Conservation (phyloP, 352 stramenopile species). For the Aphanomyces euteiches region DNA sequence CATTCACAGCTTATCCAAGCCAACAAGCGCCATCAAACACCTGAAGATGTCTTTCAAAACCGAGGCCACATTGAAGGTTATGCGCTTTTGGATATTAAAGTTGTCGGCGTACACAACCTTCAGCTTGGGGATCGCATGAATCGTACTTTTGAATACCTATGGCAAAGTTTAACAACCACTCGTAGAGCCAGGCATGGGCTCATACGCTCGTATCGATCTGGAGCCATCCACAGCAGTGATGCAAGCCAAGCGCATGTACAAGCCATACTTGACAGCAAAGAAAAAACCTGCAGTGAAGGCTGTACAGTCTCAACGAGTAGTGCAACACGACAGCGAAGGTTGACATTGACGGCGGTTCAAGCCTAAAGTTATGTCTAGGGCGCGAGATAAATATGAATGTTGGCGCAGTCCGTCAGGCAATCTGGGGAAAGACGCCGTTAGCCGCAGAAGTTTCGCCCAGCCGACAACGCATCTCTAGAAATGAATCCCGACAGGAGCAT, state of each 20-base stretch:
- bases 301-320: constrained; percentile 11
- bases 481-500: constrained; percentile 59
- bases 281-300: neutral
- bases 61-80: constrained; percentile 51
- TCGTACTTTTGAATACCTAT: neutral
- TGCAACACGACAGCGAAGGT: constrained; percentile 29
- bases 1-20: constrained; percentile 57
- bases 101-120: constrained; percentile 43
- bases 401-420: constrained; percentile 24
- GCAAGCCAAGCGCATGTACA: constrained; percentile 43
- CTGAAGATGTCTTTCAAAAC: constrained; percentile 58
- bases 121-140: constrained; percentile 36
- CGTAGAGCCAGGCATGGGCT: constrained; percentile 4
- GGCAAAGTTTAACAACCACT: neutral
- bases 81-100: constrained; percentile 54
- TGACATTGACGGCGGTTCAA: neutral
- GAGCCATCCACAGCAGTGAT: constrained; percentile 53
- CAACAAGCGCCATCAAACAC: constrained; percentile 49
- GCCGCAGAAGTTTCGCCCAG: constrained; percentile 54
- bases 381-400: constrained; percentile 23
- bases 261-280: constrained; percentile 22
- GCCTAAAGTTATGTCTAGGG: neutral
- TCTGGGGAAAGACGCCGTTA: constrained; percentile 27
- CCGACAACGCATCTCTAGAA: constrained; percentile 49
- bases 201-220: constrained; percentile 62